Percentiles rank a stretch among this genome's conserved stretches.
Evolutionary conservation across 306 rosid species (phyloP).

Genomic region (Pterocarpus santalinus): DNA sequence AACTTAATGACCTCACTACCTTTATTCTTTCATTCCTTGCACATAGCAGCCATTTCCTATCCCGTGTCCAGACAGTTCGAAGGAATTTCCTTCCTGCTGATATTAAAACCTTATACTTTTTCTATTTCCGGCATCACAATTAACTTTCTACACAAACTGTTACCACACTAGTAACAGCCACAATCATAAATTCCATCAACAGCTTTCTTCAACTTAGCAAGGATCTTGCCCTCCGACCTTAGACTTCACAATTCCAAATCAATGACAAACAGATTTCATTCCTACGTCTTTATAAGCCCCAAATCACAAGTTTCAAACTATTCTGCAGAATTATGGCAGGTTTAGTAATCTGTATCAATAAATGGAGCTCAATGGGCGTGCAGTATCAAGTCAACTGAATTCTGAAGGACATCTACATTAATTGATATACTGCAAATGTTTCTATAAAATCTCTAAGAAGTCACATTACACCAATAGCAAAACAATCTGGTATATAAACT

Average conservation of each 20-base stretch:
- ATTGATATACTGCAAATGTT: background rate
- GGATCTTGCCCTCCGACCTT: background rate
- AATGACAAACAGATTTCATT: background rate
- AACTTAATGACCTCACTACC: slow-evolving; percentile 2
- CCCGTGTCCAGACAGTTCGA: background rate
- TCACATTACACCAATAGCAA: slow-evolving; percentile 26
- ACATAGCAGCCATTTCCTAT: slow-evolving; percentile 26
- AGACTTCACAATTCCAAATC: slow-evolving; percentile 23
- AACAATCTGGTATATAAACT: slow-evolving; percentile 28
- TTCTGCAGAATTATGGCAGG: slow-evolving; percentile 11
- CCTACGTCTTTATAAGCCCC: slow-evolving; percentile 2
- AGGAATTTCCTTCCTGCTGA: slow-evolving; percentile 12
- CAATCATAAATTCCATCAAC: slow-evolving; percentile 21
- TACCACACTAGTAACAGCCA: slow-evolving; percentile 5
- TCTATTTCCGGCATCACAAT: slow-evolving; percentile 10
- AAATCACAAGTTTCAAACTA: slow-evolving; percentile 12
- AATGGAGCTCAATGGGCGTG: slow-evolving; percentile 13
- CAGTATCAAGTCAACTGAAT: slow-evolving; percentile 29
- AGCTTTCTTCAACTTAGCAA: slow-evolving; percentile 24
- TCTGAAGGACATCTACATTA: slow-evolving; percentile 10
- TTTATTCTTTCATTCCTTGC: slow-evolving; percentile 23
- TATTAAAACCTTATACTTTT: slow-evolving; percentile 12
- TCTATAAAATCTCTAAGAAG: slow-evolving; percentile 15
- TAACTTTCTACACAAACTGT: slow-evolving; percentile 23
- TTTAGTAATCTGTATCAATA: background rate